Conservation (phyloP, 495 filamentous ascomycete species). For the Pyrenula aspistea region DNA sequence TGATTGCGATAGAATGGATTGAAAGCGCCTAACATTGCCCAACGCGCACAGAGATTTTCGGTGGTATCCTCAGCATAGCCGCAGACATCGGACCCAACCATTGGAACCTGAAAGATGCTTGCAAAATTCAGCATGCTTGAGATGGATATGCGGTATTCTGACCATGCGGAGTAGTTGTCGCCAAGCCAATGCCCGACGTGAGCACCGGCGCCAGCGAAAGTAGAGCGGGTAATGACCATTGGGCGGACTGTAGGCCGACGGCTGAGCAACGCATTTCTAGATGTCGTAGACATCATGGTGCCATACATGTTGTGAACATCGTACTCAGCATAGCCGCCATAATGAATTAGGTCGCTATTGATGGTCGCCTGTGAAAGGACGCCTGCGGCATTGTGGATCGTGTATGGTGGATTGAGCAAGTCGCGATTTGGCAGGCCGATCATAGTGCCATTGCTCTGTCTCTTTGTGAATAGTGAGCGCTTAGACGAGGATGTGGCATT, state of each 20-base stretch:
- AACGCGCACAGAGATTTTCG: constrained; percentile 70
- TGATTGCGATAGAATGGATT: constrained; percentile 79
- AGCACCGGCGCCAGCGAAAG: constrained; percentile 67
- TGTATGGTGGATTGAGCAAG: constrained; percentile 60
- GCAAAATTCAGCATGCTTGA: constrained; percentile 60
- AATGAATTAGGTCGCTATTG: constrained; percentile 61
- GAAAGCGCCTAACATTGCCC: constrained; percentile 75
- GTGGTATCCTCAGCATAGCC: constrained; percentile 63
- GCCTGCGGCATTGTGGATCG: constrained; percentile 61
- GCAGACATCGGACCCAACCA: constrained; percentile 78
- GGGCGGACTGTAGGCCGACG: constrained; percentile 58
- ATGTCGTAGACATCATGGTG: constrained; percentile 68
- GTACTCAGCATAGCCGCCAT: constrained; percentile 60
- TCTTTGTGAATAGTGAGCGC: constrained; percentile 1
- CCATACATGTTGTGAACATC: constrained; percentile 83
- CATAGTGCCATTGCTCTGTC: constrained; percentile 14
- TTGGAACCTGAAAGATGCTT: constrained; percentile 71
- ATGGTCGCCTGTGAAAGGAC: constrained; percentile 63
- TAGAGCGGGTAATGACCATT: constrained; percentile 72
- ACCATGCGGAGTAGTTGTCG: constrained; percentile 68
- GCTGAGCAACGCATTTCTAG: constrained; percentile 53
- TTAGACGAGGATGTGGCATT: constrained; percentile 20
- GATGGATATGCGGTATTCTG: constrained; percentile 59
- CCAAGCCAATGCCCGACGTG: constrained; percentile 83
- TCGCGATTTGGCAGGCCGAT: constrained; percentile 51